These are phyloP conservation scores for Graphiopsis chlorocephala DNA, from an alignment of 2,329 filamentous ascomycete genomes.

Conservation along the genomic window DNA sequence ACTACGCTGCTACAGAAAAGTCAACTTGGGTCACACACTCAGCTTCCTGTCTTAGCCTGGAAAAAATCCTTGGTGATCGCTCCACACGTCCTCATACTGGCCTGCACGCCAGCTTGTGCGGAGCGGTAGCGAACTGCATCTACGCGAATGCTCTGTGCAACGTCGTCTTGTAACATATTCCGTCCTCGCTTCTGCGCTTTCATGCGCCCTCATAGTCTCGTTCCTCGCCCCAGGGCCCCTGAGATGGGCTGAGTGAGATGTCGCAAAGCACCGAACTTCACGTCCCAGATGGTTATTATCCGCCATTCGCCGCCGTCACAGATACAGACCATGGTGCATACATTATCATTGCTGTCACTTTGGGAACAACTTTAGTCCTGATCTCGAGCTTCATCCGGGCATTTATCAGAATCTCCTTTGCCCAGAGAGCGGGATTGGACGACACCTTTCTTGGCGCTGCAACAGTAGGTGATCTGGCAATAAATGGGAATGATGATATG, in stretches of 20 bases:
- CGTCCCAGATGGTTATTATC: conserved; percentile 23
- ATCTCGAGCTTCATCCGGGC: conserved; percentile 18
- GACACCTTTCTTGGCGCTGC: conserved; percentile 18
- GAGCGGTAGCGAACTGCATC: neutral
- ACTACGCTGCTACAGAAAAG: conserved; percentile 1
- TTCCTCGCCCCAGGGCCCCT: conserved; percentile 9
- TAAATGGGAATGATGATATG: neutral
- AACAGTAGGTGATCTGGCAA: conserved; percentile 12
- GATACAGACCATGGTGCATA: conserved; percentile 39
- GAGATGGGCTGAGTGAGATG: conserved; percentile 9
- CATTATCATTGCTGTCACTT: conserved; percentile 29
- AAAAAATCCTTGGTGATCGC: conserved; percentile 13
- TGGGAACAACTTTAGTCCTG: conserved; percentile 20
- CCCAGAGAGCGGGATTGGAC: conserved; percentile 19
- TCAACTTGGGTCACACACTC: conserved; percentile 13
- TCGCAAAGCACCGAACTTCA: conserved; percentile 16
- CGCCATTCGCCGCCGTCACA: conserved; percentile 20
- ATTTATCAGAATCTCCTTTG: conserved; percentile 18
- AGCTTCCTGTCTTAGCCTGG: conserved; percentile 4
- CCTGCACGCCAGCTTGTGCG: neutral
- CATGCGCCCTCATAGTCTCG: neutral
- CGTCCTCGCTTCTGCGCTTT: neutral
- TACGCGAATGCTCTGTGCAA: neutral
- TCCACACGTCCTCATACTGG: conserved; percentile 5
- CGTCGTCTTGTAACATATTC: neutral